Evolutionary conservation across 495 filamentous ascomycete species (phyloP), one percentile per base, ranked within the genome.

Genomic region (Podospora appendiculata): DNA sequence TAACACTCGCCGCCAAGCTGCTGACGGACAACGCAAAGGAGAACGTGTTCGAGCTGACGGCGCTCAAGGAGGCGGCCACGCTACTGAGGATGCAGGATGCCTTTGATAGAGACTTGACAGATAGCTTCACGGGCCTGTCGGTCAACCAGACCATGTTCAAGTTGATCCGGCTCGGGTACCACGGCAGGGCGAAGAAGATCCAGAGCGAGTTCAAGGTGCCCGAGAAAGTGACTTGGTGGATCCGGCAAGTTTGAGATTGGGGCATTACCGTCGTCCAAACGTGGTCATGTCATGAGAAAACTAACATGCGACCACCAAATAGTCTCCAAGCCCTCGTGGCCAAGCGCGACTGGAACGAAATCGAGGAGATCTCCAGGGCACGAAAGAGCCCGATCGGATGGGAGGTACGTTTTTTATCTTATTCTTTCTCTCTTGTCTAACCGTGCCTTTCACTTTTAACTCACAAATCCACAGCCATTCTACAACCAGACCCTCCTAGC

Each of bases 371-470:
- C 55, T 81, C 79, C 43, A 81, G 79, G 61, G 75, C 69, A 43
- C 73, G 77, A 45, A 94, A 91, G 61, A 88, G 84, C 44, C 87
- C 93, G n/a, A 96, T 98, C 63, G 93, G 91, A 41, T 98, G 94
- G 94, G 90, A 93, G 79, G 85, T 88, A 71, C 70, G 77, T 65
- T 44, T 17, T 44, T 44, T 3, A 25, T 2, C 2, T 25, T 25
- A 5, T 25, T 44, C 17, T 44, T 44, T 12, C 41, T 44, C 13
- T 44, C 8, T 44, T 17, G 4, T 44, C 13, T 44, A 44, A n/a
- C 17, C 17, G 41, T 25, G n/a, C n/a, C 41, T 38, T 38, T 8
- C 25, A 25, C 2, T 25, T 2, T 25, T 25, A 25, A 25, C 25
- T 25, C 25, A 2, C 5, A 25, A 25, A 84, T 80, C 84, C 88